Conservation (phyloP, 2,329 filamentous ascomycete species). For the Lasiodiplodia sp. region DNA sequence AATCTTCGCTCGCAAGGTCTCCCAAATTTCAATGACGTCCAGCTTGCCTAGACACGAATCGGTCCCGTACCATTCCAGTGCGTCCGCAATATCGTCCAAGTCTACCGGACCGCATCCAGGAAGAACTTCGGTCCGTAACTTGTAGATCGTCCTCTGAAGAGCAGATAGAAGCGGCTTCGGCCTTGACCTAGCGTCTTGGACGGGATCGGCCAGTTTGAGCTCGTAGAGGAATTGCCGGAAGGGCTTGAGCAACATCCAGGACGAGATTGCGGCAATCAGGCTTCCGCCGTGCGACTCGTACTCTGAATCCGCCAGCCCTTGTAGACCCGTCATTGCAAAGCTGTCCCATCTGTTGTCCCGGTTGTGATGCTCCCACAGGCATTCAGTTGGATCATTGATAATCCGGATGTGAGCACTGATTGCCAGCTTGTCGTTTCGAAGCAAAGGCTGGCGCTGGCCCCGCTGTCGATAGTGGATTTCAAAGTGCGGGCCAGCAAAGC, state of each 20-base stretch:
- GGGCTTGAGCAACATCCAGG: conserved; percentile 66
- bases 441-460: conserved; percentile 64
- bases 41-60: conserved; percentile 48
- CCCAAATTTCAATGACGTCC: conserved; percentile 64
- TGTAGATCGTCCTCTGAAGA: conserved; percentile 60
- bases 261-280: conserved; percentile 62
- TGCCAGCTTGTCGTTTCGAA: conserved; percentile 67
- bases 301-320: conserved; percentile 38
- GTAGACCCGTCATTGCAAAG: conserved; percentile 64
- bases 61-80: conserved; percentile 51
- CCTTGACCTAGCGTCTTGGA: conserved; percentile 52
- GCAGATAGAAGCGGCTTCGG: conserved; percentile 60
- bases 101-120: conserved; percentile 44
- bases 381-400: conserved; percentile 65
- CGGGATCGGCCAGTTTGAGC: conserved; percentile 55
- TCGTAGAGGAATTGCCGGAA: conserved; percentile 64
- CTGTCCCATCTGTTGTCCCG: conserved; percentile 64
- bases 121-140: conserved; percentile 54
- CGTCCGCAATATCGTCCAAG: conserved; percentile 45
- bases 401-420: conserved; percentile 69
- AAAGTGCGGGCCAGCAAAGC: conserved; percentile 66
- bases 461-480: conserved; percentile 65
- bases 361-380: conserved; percentile 66
- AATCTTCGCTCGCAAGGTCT: conserved; percentile 58
- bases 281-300: conserved; percentile 44